Percentiles rank a stretch among this genome's conserved stretches.
These are phyloP conservation scores for Debaryomyces coudertii DNA, from an alignment of 1,139 yeast species.

Conservation along the genomic window DNA sequence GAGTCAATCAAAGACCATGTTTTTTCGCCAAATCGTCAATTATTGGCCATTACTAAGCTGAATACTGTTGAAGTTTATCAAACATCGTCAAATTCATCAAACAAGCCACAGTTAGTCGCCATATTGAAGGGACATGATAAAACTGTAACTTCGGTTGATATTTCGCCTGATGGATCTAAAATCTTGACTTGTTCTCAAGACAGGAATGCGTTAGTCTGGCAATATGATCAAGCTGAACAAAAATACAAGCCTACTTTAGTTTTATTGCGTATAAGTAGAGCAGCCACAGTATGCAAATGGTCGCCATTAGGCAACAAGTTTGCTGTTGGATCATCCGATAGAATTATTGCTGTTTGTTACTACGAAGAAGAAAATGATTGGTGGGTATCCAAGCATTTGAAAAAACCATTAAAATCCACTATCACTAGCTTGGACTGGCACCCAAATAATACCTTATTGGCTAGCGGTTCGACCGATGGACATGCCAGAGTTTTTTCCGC, in stretches of 20 bases:
- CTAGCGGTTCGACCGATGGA: constrained; percentile 94
- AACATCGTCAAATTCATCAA: constrained; percentile 34
- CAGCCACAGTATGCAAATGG: constrained; percentile 94
- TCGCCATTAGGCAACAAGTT: constrained; percentile 90
- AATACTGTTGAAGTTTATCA: constrained; percentile 76
- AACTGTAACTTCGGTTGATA: constrained; percentile 92
- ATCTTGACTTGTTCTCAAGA: constrained; percentile 98
- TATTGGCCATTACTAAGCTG: constrained; percentile 82
- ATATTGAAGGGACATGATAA: constrained; percentile 86
- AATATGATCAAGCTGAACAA: constrained; percentile 52
- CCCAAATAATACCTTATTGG: constrained; percentile 85
- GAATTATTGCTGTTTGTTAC: constrained; percentile 93
- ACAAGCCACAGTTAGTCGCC: constrained; percentile 57
- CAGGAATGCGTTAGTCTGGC: constrained; percentile 97
- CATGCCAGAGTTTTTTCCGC: constrained; percentile 94
- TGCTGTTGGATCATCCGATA: constrained; percentile 96
- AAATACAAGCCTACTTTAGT: constrained; percentile 86
- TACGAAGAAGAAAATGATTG: constrained; percentile 96
- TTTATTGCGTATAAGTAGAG: constrained; percentile 85
- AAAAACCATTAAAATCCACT: constrained; percentile 89
- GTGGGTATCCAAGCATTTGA: constrained; percentile 99
- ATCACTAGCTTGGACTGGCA: constrained; percentile 91
- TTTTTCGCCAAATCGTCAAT: constrained; percentile 67
- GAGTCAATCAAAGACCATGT: constrained; percentile 90
- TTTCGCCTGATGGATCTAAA: constrained; percentile 77